Base-by-base conservation (phyloP, 2,329 filamentous ascomycete species). In the Raffaelea deltoideospora region DNA sequence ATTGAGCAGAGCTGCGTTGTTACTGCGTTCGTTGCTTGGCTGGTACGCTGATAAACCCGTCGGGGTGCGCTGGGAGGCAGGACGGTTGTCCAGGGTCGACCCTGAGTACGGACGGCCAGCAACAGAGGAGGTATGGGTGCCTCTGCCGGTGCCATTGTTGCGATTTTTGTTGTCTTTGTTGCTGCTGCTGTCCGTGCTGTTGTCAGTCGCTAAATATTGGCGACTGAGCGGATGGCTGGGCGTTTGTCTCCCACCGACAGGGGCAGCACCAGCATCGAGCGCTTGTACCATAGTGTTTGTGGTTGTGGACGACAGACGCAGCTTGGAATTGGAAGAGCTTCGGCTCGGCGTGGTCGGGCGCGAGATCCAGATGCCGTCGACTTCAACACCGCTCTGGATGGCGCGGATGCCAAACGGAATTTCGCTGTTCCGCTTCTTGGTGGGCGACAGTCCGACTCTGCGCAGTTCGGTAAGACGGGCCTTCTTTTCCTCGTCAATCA, bases 351-450 rank as follows among this genome's bases (percentile, higher is more conserved):
- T 63, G 10, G 59, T 56, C 31, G 65, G 63, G 35, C 63, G 60
- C 19, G 74, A 77, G 34, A 81, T 73, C 77, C 80, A 85, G 35
- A 95, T 86, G 4, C 85, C 87, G 44, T 93, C 83, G 8, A 93
- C 72, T 51, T 88, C 72, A 31, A 92, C 65, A 6, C 86, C 86
- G 46, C 72, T 80, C 53, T 94, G 79, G 33, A 95, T 72, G 7
- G 87, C 87, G 47, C 81, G 76, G 37, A 90, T 73, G 17, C 88
- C 87, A 49, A 95, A 95, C 0, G 85, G 86, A 26, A 92, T 72
- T 10, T 83, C 77, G 35, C 72, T 63, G 15, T 48, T 41, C 21
- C 52, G 49, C 33, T 56, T 55, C 43, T 55, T 58, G 21, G 48
- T 51, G 7, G 52, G 41, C 48, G 56, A 52, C 33, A 73, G 63